Base-by-base conservation (phyloP, 1,139 yeast species). In the Suzukiozyma palmioleophila region DNA sequence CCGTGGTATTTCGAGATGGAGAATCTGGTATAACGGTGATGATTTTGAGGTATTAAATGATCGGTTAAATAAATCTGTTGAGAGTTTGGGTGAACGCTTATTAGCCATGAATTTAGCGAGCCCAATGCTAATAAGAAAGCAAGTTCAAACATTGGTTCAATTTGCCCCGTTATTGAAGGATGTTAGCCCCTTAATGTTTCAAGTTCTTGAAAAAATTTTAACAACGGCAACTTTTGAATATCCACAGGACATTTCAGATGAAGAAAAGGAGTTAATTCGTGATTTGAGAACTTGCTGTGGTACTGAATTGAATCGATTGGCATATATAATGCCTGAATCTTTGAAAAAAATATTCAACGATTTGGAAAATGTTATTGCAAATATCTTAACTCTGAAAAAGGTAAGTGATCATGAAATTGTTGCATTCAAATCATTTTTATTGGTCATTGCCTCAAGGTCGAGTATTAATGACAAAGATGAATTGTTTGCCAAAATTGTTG, bases 1-100 rank as follows among this genome's bases (percentile, higher is more conserved):
- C 25, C 76, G 96, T 46, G 98, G 98, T 30, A 84, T 94, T 29
- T 81, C 94, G n/a, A 77, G 99, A 53, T 92, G 98, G 97, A 81
- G 89, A 53, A 83, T 89, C 24, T 90, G 97, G 96, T 89, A 88
- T 54, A 64, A 62, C 33, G 78, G 77, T 3, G 75, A 75, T 3
- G 94, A 87, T 53, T 79, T 79, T 48, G 79, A 78, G 29, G 69
- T 66, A 13, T 75, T 77, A 29, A 73, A 81, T 43, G 75, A 67
- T 36, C 65, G 75, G 21, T 69, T 92, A 35, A 72, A 83, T 44
- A 66, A 68, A 9, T 74, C 84, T 43, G 83, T 89, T 18, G 94
- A 88, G 53, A 75, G 73, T 22, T 73, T 94, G 54, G 89, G 96
- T 38, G 84, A 83, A 45, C 77, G 88, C 48, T 66, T 92, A 43